Percentiles rank a stretch among this genome's conserved stretches.
phyloP scores from a whole-genome alignment of 1,139 yeast genomes.

The Candida sp. region DNA sequence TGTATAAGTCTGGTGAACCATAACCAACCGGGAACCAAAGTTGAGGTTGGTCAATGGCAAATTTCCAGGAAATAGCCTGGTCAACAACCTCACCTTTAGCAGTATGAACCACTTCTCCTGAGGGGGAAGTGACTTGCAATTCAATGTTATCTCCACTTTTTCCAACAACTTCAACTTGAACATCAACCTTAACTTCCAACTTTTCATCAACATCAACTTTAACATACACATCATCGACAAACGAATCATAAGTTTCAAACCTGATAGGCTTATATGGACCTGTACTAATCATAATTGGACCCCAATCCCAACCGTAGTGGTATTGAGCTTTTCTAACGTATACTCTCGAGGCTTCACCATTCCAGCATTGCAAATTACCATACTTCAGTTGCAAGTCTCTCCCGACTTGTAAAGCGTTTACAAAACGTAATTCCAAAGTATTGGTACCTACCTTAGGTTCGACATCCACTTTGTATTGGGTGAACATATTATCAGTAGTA shows the following conservation, averaged over 20 bases:
- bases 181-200: constrained; percentile 10
- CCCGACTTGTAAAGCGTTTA: constrained; percentile 17
- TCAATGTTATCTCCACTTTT: background rate
- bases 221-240: constrained; percentile 17
- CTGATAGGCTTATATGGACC: constrained; percentile 44
- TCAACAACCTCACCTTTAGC: constrained; percentile 4
- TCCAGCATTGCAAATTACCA: constrained; percentile 23
- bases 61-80: constrained; percentile 1
- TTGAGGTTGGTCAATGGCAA: constrained; percentile 16
- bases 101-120: constrained; percentile 2
- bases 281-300: constrained; percentile 44
- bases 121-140: background rate
- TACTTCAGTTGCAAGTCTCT: constrained; percentile 17
- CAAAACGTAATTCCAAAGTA: constrained; percentile 17
- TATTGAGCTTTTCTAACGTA: constrained; percentile 51
- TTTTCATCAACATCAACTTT: constrained; percentile 16
- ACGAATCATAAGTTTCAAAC: constrained; percentile 19
- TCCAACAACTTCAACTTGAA: constrained; percentile 9
- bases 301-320: constrained; percentile 63
- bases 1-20: constrained; percentile 34
- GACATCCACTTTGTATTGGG: constrained; percentile 15
- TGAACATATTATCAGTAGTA: constrained; percentile 37
- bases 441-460: constrained; percentile 10
- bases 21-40: constrained; percentile 42
- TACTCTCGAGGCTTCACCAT: constrained; percentile 39